phyloP scores from a whole-genome alignment of 1,139 yeast genomes.

The Candida sanyaensis region DNA sequence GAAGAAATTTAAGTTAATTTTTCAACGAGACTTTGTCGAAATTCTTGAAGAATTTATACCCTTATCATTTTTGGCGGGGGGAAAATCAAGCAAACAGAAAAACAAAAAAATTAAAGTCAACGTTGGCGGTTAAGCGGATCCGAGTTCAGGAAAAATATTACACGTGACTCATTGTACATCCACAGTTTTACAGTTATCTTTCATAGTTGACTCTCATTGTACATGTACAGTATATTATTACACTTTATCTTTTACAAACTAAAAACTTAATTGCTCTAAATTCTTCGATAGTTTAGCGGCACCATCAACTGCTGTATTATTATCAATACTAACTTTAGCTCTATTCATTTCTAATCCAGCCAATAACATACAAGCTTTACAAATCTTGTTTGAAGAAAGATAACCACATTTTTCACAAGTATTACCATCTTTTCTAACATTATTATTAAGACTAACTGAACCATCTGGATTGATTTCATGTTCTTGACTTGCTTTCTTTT shows the following conservation, averaged over 20 bases:
- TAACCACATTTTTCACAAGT: slow-evolving; percentile 91
- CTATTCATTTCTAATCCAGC: slow-evolving; percentile 82
- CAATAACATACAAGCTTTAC: slow-evolving; percentile 90
- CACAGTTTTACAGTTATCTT: no score
- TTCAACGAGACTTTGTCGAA: not conserved
- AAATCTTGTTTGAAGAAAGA: slow-evolving; percentile 79
- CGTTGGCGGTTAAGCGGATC: not conserved
- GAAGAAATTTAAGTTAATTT: not conserved
- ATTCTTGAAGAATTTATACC: not conserved
- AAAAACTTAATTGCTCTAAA: slow-evolving; percentile 66
- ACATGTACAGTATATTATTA: not conserved
- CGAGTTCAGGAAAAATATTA: not conserved
- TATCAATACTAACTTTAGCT: slow-evolving; percentile 59
- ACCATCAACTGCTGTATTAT: slow-evolving; percentile 54
- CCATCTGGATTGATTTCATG: slow-evolving; percentile 63
- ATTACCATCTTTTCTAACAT: slow-evolving; percentile 58
- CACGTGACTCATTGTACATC: not conserved
- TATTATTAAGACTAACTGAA: slow-evolving; percentile 43
- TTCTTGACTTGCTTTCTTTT: slow-evolving; percentile 28
- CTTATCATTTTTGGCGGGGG: not conserved
- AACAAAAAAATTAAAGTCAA: not conserved
- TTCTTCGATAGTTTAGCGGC: slow-evolving; percentile 70
- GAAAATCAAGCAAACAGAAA: no score
- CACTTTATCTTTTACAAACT: slow-evolving; percentile 8
- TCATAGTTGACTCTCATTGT: no score